Percentiles rank a stretch among this genome's conserved stretches.
phyloP scores from a whole-genome alignment of 805 yeast species.

The Wickerhamiella galacta region DNA sequence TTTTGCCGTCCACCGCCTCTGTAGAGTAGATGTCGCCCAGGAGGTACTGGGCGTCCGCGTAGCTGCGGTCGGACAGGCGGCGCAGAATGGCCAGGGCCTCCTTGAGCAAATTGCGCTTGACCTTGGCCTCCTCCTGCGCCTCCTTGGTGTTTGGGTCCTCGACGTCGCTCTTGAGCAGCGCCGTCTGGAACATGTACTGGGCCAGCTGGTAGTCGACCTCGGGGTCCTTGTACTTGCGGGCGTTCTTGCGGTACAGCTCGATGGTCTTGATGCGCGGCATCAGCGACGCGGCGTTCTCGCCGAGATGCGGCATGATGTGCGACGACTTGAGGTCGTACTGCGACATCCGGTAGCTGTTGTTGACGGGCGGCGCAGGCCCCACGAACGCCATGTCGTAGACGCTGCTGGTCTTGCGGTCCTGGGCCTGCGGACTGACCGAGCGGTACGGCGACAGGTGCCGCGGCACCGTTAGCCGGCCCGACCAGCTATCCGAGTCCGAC shows the following conservation, averaged over 20 bases:
- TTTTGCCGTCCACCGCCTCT: conserved; percentile 58
- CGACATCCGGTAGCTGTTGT: conserved; percentile 4
- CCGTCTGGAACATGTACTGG: conserved; percentile 75
- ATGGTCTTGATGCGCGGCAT: conserved; percentile 69
- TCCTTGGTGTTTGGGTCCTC: conserved; percentile 1
- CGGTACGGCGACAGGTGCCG: not conserved
- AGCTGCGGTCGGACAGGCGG: conserved; percentile 61
- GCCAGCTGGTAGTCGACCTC: conserved; percentile 80
- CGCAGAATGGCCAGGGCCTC: conserved; percentile 62
- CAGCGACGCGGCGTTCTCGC: conserved; percentile 22
- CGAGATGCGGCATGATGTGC: conserved; percentile 14
- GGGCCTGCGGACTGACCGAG: not conserved
- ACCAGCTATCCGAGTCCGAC: not conserved
- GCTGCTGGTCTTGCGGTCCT: not conserved
- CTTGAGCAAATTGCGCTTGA: conserved; percentile 43
- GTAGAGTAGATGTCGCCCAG: conserved; percentile 80
- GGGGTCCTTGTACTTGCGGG: conserved; percentile 72
- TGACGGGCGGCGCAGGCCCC: not conserved
- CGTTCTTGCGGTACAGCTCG: conserved; percentile 74
- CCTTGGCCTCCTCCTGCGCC: conserved; percentile 17
- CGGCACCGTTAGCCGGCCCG: not conserved
- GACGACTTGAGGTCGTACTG: conserved; percentile 17
- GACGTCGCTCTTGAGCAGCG: conserved; percentile 25
- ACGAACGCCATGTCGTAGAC: not conserved
- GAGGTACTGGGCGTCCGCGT: conserved; percentile 78